Conservation (phyloP, 2,329 filamentous ascomycete genomes). For the Trichoderma koningiopsis region DNA sequence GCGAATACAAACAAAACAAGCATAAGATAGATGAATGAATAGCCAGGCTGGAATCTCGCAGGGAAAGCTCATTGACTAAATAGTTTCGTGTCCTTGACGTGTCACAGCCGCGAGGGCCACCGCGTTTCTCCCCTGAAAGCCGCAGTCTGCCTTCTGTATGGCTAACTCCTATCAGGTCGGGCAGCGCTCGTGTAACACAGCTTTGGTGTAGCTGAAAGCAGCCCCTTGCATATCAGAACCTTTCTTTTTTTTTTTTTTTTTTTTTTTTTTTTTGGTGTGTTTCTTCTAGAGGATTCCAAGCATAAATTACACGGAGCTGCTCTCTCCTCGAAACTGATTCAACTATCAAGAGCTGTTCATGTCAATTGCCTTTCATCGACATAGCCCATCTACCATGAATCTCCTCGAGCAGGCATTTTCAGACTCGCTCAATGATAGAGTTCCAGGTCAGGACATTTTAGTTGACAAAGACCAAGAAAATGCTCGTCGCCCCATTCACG, state of each 20-base stretch:
- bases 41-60: not conserved
- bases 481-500: not conserved
- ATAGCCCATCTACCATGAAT: not conserved
- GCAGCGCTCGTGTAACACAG: slow-evolving; percentile 1
- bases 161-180: not conserved
- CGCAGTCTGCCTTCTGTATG: not conserved
- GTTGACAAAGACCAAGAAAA: not conserved
- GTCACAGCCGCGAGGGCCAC: not conserved
- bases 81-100: not conserved
- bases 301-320: not conserved
- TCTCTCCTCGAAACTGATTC: not conserved
- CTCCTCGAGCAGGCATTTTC: not conserved
- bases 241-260: not conserved
- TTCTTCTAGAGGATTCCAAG: not conserved
- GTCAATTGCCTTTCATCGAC: not conserved
- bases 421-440: not conserved
- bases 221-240: slow-evolving; percentile 7
- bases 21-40: not conserved
- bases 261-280: not conserved
- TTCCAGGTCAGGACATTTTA: not conserved
- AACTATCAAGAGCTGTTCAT: too few relatives aligned
- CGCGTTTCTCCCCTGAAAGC: not conserved
- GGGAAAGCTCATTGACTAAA: not conserved
- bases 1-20: not conserved
- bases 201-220: slow-evolving; percentile 6